A percentile compares a stretch with the other conserved stretches of the same genome.
phyloP scores from a whole-genome alignment of 768 basidiomycete genomes.

The Boletus patriciae region DNA sequence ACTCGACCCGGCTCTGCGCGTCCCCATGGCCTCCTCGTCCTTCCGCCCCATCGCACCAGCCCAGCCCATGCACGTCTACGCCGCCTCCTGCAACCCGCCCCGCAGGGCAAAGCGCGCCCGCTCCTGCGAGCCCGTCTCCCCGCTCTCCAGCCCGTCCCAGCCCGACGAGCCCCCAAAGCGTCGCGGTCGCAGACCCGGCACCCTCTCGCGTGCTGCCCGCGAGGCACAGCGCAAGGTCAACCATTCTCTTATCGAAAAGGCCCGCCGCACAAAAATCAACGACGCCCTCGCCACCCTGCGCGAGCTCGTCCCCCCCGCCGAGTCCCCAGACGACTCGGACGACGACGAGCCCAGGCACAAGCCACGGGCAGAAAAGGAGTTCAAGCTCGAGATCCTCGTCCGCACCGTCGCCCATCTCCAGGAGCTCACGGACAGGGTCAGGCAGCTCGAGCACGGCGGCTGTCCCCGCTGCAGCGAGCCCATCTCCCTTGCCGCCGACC shows the following conservation, averaged over 20 bases:
- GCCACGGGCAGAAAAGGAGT: conserved; percentile 65
- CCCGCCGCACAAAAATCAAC: conserved; percentile 94
- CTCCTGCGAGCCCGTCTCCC: conserved; percentile 12
- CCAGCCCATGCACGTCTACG: conserved; percentile 35
- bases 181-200: conserved; percentile 70
- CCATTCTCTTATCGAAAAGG: conserved; percentile 93
- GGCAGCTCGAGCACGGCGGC: conserved; percentile 38
- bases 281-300: conserved; percentile 78
- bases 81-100: conserved; percentile 44
- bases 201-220: conserved; percentile 71
- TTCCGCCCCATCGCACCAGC: conserved; percentile 28
- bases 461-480: conserved; percentile 24
- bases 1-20: not conserved
- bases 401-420: conserved; percentile 78
- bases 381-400: conserved; percentile 89
- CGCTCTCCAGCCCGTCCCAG: conserved; percentile 14
- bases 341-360: conserved; percentile 35
- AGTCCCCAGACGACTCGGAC: conserved; percentile 28
- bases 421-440: conserved; percentile 60
- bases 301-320: conserved; percentile 65
- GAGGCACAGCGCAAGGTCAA: conserved; percentile 90
- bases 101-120: conserved; percentile 46
- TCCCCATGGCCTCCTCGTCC: conserved; percentile 14
- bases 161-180: conserved; percentile 48
- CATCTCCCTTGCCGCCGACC: conserved; percentile 9